These are phyloP conservation scores for Albizia julibrissin DNA, from an alignment of 306 rosid species.

Conservation along the genomic window DNA sequence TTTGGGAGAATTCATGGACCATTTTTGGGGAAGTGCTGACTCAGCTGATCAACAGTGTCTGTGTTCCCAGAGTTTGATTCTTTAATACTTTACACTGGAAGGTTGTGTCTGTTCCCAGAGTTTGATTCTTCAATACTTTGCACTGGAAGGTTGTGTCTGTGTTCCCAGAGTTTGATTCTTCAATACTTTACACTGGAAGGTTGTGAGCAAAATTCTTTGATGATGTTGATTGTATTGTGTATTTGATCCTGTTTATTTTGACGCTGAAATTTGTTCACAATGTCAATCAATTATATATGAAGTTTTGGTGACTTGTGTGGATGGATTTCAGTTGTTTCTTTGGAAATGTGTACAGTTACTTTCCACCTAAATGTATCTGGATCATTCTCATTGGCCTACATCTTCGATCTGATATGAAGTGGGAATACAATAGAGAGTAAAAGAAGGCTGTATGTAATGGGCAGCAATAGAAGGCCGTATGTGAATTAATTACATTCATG, in stretches of 20 bases:
- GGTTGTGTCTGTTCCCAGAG: conserved; percentile 22
- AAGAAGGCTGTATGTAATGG: background rate
- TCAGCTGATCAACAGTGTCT: conserved; percentile 32
- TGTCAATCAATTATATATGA: conserved; percentile 17
- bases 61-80: conserved; percentile 38
- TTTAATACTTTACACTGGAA: conserved; percentile 35
- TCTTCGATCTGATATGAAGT: background rate
- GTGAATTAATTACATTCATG: background rate
- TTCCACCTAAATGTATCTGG: conserved; percentile 12
- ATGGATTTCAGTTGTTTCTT: background rate
- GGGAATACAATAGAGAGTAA: background rate
- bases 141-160: background rate
- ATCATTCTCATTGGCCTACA: background rate
- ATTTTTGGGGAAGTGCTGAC: conserved; percentile 25
- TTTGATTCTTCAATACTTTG: too few species aligned
- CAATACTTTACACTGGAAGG: conserved; percentile 32
- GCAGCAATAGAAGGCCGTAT: background rate
- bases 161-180: conserved; percentile 41
- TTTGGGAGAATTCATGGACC: conserved; percentile 12
- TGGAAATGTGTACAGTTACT: background rate
- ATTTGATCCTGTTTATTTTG: conserved; percentile 40
- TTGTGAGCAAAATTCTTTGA: conserved; percentile 44
- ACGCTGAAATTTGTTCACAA: conserved; percentile 43
- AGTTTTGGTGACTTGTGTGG: conserved; percentile 29
- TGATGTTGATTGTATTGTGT: conserved; percentile 56